Conservation (phyloP, 805 yeast species). For the Schwanniomyces polymorphus region DNA sequence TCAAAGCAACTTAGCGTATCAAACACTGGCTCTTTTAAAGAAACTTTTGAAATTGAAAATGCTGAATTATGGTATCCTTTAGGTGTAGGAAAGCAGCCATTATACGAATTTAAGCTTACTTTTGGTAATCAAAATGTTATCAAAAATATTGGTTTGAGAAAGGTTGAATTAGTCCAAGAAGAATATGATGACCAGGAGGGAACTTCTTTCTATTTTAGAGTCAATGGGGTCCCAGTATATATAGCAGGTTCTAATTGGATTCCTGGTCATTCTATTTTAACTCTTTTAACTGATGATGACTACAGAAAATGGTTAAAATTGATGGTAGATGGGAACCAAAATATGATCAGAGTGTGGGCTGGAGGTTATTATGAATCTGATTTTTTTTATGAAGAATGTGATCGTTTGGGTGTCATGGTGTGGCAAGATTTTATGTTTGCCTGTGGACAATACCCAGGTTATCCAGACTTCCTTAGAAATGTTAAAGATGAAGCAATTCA, state of each 20-base stretch:
- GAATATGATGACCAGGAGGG: slow-evolving; percentile 30
- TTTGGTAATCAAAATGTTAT: slow-evolving; percentile 9
- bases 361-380: slow-evolving; percentile 49
- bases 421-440: slow-evolving; percentile 64
- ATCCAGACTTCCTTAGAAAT: slow-evolving; percentile 29
- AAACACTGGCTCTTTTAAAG: background rate
- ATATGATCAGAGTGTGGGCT: slow-evolving; percentile 51
- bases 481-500: slow-evolving; percentile 37
- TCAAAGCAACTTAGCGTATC: background rate
- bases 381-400: slow-evolving; percentile 44
- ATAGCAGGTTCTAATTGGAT: slow-evolving; percentile 49
- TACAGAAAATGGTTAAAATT: slow-evolving; percentile 36
- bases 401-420: slow-evolving; percentile 42
- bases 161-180: slow-evolving; percentile 40
- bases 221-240: slow-evolving; percentile 41
- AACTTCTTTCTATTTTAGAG: slow-evolving; percentile 40
- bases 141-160: slow-evolving; percentile 39
- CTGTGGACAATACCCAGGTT: slow-evolving; percentile 54
- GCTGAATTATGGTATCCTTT: slow-evolving; percentile 45
- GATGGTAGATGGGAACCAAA: slow-evolving; percentile 39
- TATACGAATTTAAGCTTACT: slow-evolving; percentile 24
- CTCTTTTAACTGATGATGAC: slow-evolving; percentile 30
- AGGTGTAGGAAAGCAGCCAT: slow-evolving; percentile 34
- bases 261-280: slow-evolving; percentile 44
- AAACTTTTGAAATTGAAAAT: slow-evolving; percentile 12